Conservation (phyloP, 768 basidiomycete genomes). For the Amanita subjunquillea region DNA sequence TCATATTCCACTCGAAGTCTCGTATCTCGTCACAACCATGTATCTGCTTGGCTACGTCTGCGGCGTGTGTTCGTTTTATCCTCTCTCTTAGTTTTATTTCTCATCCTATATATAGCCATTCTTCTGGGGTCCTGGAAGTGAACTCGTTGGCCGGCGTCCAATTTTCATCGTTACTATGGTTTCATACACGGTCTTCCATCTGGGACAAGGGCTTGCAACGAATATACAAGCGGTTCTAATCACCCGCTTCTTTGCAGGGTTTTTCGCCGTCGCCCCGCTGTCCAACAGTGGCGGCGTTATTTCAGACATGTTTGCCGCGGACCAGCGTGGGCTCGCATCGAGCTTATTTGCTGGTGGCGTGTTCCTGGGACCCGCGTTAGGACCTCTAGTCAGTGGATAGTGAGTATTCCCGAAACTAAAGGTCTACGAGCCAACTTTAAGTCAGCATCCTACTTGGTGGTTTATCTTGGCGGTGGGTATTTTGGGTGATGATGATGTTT, state of each 20-base stretch:
- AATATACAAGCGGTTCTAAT: conserved; percentile 50
- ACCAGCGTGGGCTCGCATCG: conserved; percentile 41
- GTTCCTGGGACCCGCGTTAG: conserved; percentile 53
- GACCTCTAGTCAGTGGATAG: conserved; percentile 56
- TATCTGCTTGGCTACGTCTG: conserved; percentile 44
- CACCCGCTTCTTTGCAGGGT: conserved; percentile 51
- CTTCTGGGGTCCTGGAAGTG: conserved; percentile 28
- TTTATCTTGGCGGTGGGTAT: conserved; percentile 58
- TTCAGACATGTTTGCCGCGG: conserved; percentile 49
- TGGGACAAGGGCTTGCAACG: conserved; percentile 50
- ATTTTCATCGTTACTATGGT: conserved; percentile 41
- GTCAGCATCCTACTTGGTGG: conserved; percentile 34
- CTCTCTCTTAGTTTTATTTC: background rate
- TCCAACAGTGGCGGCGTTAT: conserved; percentile 49
- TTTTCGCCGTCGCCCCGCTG: conserved; percentile 51
- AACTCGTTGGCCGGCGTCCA: conserved; percentile 33
- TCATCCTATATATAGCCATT: conserved; percentile 23
- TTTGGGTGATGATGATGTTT: conserved; percentile 63
- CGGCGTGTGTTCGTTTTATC: conserved; percentile 23
- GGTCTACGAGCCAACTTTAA: background rate
- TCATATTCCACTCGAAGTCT: conserved; percentile 27
- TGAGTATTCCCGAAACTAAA: conserved; percentile 35
- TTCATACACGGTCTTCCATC: conserved; percentile 41
- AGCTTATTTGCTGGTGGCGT: conserved; percentile 50
- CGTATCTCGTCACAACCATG: conserved; percentile 36